Base-by-base conservation (phyloP, 768 basidiomycete species). In the Cyathus striatus region DNA sequence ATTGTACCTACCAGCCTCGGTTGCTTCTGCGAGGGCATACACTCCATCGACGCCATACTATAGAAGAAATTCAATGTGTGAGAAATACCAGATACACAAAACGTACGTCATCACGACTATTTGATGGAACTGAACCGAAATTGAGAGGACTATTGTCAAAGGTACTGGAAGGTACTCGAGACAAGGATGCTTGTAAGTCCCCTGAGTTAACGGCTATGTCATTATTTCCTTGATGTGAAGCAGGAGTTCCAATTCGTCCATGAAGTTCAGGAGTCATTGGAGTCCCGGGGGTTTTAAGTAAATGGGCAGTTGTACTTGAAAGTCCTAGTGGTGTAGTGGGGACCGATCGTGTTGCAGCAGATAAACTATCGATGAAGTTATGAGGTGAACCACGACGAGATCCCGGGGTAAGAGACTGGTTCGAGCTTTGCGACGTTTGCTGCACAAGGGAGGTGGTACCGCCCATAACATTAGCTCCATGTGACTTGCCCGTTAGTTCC, bases 321-420 rank as follows among this genome's bases (percentile, higher is more conserved):
- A 83, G 62, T 7, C 75, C 78, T 5, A 89, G 61, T 17, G 89
- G 89, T 3, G 89, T 90, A 1, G 86, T 87, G 38, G 89, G 89
- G 17, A 91, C 89, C 30, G 89, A 91, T 44, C 88, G 83, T 23
- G 85, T 78, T 23, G 81, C 72, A 25, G 69, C 65, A 25, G 74
- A 75, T 42, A 86, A 60, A 41, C 66, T 70, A 42, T 90, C 86
- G 17, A 83, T 62, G 14, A 79, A 57, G 41, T 76, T 76, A 10
- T 79, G 80, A 23, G 89, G 88, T 13, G 89, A 90, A 17, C 82
- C 79, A 33, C 86, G 78, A 45, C 88, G 83, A 17, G 86, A 86
- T 9, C 70, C 59, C 0, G 85, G 76, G 47, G 59, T 59, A 40
- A 69, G 65, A 18, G 62, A 56, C 21, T 60, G 61, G 23, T 38